Percentiles rank a stretch among this genome's conserved stretches.
Conservation (phyloP, 495 filamentous ascomycete species). For the Tirmania nivea region DNA sequence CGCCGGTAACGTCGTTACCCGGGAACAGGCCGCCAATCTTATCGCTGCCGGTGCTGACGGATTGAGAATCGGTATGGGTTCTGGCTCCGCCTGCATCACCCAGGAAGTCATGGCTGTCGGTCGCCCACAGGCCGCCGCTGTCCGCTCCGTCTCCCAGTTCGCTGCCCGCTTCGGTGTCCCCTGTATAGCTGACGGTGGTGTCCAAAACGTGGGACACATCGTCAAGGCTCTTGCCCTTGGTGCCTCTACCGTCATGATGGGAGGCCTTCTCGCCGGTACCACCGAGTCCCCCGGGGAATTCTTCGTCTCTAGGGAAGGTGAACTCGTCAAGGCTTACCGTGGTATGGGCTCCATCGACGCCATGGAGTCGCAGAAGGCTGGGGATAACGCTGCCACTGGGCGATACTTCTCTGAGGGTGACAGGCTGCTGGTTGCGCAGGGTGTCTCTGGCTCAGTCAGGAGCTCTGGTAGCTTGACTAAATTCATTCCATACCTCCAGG, state of each 20-base stretch:
- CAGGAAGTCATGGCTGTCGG: constrained; percentile 99
- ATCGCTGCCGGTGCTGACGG: constrained; percentile 92
- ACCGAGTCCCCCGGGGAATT: constrained; percentile 95
- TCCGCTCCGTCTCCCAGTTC: constrained; percentile 71
- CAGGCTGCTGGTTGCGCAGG: constrained; percentile 83
- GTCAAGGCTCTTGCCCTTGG: constrained; percentile 93
- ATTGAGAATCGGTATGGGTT: constrained; percentile 96
- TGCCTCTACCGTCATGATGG: constrained; percentile 97
- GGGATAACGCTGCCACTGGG: constrained; percentile 85
- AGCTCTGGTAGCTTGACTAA: constrained; percentile 68
- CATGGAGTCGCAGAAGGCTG: constrained; percentile 97
- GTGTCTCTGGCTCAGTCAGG: constrained; percentile 60
- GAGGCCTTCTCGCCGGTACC: constrained; percentile 85
- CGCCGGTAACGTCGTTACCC: constrained; percentile 91
- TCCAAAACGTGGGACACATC: constrained; percentile 97
- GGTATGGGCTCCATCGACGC: constrained; percentile 97
- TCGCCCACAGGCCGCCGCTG: constrained; percentile 77
- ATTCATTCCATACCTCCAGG: constrained; percentile 86
- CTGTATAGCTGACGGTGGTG: constrained; percentile 91
- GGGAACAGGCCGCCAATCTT: constrained; percentile 75
- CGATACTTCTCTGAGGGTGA: constrained; percentile 97
- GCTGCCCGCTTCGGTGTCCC: constrained; percentile 87
- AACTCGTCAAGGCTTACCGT: constrained; percentile 96
- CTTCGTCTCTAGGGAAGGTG: constrained; percentile 80
- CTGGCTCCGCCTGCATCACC: constrained; percentile 93